phyloP scores from a whole-genome alignment of 768 basidiomycete genomes.

The Favolaschia claudopus region DNA sequence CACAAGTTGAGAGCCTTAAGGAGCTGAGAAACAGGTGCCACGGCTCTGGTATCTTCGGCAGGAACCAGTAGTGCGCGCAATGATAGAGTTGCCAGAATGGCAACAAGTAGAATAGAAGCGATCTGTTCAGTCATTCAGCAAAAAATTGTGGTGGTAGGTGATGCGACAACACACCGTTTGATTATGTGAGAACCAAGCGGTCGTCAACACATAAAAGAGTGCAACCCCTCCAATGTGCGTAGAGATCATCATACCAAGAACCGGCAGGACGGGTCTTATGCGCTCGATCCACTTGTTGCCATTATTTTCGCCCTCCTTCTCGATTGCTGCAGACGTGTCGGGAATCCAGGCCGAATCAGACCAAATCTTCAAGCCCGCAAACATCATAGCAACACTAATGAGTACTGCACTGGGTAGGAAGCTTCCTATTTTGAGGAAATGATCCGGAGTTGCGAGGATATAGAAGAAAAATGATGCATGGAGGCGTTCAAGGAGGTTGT shows the following conservation, averaged over 20 bases:
- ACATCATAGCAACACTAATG: constrained; percentile 85
- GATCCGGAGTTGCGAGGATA: constrained; percentile 65
- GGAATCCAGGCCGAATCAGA: constrained; percentile 65
- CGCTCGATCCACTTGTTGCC: constrained; percentile 52
- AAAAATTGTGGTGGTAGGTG: too few species aligned
- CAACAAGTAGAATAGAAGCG: constrained; percentile 27
- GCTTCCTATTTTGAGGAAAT: constrained; percentile 88
- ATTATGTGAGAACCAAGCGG: constrained; percentile 51
- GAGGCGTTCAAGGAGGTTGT: constrained; percentile 93
- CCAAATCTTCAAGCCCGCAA: constrained; percentile 82
- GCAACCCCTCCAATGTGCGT: constrained; percentile 65
- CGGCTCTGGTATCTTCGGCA: constrained; percentile 31
- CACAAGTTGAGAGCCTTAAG: constrained; percentile 83
- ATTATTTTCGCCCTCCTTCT: constrained; percentile 21
- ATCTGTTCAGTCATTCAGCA: too few species aligned
- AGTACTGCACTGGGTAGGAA: constrained; percentile 91
- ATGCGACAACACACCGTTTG: too few species aligned
- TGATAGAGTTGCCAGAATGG: constrained; percentile 40
- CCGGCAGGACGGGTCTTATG: constrained; percentile 61
- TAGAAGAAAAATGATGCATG: constrained; percentile 99
- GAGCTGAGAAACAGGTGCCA: constrained; percentile 52
- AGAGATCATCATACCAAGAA: constrained; percentile 57
- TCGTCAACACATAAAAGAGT: constrained; percentile 58
- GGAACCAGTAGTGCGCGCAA: constrained; percentile 39
- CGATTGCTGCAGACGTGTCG: constrained; percentile 19